A percentile compares a stretch with the other conserved stretches of the same genome.
phyloP scores from a whole-genome alignment of 192 early-diverging fungal species.

The Coemansia sp. region DNA sequence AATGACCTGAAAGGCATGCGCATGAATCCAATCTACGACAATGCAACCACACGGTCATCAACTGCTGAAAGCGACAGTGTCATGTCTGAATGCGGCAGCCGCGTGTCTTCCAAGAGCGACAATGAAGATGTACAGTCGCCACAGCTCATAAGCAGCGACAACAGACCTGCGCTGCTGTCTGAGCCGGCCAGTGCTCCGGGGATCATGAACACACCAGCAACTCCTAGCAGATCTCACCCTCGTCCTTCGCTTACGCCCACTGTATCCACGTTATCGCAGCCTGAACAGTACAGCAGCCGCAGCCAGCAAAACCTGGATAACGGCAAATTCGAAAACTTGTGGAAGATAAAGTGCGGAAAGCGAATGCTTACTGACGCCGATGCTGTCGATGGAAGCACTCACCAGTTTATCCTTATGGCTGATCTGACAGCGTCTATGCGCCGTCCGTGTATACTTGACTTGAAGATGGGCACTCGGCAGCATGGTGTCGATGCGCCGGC shows the following conservation, averaged over 20 bases:
- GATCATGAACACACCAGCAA: too few species aligned
- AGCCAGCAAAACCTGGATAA: background rate
- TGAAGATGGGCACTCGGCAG: constrained; percentile 99
- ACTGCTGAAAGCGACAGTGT: constrained; percentile 19
- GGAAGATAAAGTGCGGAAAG: constrained; percentile 52
- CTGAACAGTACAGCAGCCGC: background rate
- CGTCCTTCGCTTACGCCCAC: constrained; percentile 10
- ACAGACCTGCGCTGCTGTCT: too few species aligned
- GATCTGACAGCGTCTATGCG: constrained; percentile 88
- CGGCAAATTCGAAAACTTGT: constrained; percentile 37
- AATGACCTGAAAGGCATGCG: constrained; percentile 33
- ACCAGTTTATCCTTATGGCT: constrained; percentile 89
- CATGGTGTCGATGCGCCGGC: constrained; percentile 84
- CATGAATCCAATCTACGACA: constrained; percentile 45
- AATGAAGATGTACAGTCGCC: background rate
- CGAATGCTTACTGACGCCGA: constrained; percentile 47
- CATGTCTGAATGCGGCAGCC: constrained; percentile 3
- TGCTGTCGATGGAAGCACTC: constrained; percentile 50
- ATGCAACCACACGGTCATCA: constrained; percentile 20
- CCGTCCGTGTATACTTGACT: constrained; percentile 92
- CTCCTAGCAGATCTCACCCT: too few species aligned
- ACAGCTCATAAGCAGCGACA: background rate
- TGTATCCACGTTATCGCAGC: background rate
- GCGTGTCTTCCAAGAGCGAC: constrained; percentile 15
- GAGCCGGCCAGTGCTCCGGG: too few species aligned